A percentile compares a stretch with the other conserved stretches of the same genome.
Evolutionary conservation across 192 early-diverging fungal species (phyloP).

Genomic region (Dissophora ornata): DNA sequence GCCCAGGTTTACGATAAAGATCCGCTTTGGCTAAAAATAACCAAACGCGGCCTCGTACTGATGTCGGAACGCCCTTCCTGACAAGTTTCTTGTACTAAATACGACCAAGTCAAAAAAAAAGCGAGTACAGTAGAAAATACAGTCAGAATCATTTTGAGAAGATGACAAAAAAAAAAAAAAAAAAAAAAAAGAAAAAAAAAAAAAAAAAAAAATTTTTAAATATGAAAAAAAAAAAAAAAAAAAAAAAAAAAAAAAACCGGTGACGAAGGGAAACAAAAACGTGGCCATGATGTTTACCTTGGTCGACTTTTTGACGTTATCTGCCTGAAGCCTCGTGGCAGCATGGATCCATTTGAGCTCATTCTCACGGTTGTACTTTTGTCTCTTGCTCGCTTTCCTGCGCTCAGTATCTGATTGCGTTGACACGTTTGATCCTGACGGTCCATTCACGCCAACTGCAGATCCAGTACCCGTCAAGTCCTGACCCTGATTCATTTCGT

Average conservation of each 20-base stretch:
- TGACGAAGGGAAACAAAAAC: no score
- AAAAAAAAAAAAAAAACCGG: background rate
- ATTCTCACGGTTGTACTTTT: constrained; percentile 39
- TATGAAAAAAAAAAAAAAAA: background rate
- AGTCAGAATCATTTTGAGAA: background rate
- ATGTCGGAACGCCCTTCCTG: constrained; percentile 74
- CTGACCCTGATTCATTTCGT: constrained; percentile 43
- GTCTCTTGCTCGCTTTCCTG: constrained; percentile 20
- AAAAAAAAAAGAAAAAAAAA: background rate
- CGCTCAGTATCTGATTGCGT: constrained; percentile 12
- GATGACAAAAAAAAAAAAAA: background rate
- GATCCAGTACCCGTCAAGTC: constrained; percentile 36
- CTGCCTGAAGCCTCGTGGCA: constrained; percentile 32
- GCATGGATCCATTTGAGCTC: constrained; percentile 55
- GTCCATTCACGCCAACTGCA: background rate
- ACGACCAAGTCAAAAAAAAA: background rate
- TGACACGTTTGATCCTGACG: constrained; percentile 22
- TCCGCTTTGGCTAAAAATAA: constrained; percentile 67
- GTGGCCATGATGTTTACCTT: no score
- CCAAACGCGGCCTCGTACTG: constrained; percentile 79
- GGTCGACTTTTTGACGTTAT: constrained; percentile 52
- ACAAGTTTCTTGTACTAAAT: constrained; percentile 77
- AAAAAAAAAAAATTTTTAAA: background rate
- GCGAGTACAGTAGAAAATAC: background rate
- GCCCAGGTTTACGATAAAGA: constrained; percentile 59